Base-by-base conservation (phyloP, 2,329 filamentous ascomycete genomes). In the Colletotrichum camelliae region DNA sequence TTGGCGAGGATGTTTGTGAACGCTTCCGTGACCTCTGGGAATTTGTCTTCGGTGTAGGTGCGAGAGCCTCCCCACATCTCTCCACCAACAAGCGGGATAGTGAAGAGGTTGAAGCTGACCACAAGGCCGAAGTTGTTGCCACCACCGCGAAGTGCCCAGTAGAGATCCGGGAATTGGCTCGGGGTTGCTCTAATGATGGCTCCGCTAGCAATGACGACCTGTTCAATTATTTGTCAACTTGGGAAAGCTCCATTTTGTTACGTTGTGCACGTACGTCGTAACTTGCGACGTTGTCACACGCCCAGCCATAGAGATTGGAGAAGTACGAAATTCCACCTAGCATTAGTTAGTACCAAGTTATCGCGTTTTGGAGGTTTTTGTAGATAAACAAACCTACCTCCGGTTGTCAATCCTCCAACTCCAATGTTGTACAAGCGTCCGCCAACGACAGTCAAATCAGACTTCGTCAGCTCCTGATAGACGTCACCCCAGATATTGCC, bases 101-200 rank as follows among this genome's bases (percentile, higher is more conserved):
- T 85, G 15, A 81, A 80, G 16, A 89, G 79, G 27, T 86, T 84
- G 80, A 92, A 86, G 12, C 87, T 88, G 12, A 87, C 84, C 6
- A 92, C 88, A 5, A 92, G 84, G n/a, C 87, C 91, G 77, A 90
- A 92, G 62, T 88, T 91, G 39, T 89, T 89, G 4, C 90, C 89
- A 4, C 89, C 88, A 21, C 90, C 89, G 48, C 86, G 84, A 2
- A 92, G 84, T 3, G 90, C 91, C 88, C 89, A 92, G 82, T 89
- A 92, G 2, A 93, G 83, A 70, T 92, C 90, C 0, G 84, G 73
- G 72, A 91, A 85, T 24, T 87, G 77, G 4, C 82, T 80, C 5
- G 80, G 81, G 7, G 82, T 86, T 4, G 87, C 89, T 3, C 82
- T 85, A 2, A 89, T 78, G 21, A 88, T 80, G 16, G 82, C 77